These are phyloP conservation scores for Populus euphratica DNA, from an alignment of 345 rosid species.

Conservation along the genomic window DNA sequence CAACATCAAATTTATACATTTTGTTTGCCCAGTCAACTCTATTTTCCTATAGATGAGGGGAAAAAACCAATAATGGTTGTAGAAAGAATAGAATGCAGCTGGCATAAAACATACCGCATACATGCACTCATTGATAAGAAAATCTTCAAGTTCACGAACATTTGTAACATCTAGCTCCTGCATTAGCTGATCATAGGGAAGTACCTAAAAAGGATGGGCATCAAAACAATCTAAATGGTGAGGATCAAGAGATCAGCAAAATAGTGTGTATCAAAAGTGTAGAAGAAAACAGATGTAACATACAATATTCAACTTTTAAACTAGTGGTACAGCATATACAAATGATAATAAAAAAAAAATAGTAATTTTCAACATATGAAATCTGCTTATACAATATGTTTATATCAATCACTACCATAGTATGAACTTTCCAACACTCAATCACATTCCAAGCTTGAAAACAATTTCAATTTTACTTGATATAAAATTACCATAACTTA, in stretches of 20 bases:
- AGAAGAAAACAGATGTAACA: background rate
- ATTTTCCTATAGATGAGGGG: background rate
- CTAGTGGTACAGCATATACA: background rate
- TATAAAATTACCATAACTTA: background rate
- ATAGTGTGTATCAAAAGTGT: background rate
- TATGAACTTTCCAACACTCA: background rate
- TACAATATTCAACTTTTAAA: background rate
- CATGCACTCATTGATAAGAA: constrained; percentile 97
- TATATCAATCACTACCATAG: background rate
- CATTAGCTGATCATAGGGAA: constrained; percentile 84
- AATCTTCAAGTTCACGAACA: constrained; percentile 98
- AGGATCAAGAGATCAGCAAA: background rate
- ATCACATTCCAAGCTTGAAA: background rate
- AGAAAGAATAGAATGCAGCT: background rate
- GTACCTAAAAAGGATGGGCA: constrained; percentile 44
- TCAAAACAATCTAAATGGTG: constrained; percentile 1
- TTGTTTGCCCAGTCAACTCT: background rate
- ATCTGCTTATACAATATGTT: background rate
- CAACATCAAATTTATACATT: background rate
- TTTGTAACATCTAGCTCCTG: constrained; percentile 80
- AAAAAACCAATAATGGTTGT: background rate
- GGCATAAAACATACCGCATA: constrained; percentile 61
- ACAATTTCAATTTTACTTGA: background rate
- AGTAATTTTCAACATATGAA: background rate
- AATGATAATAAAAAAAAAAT: background rate